Evolutionary conservation across 2,329 filamentous ascomycete genomes (phyloP).

Genomic region (Botrytis paeoniae): DNA sequence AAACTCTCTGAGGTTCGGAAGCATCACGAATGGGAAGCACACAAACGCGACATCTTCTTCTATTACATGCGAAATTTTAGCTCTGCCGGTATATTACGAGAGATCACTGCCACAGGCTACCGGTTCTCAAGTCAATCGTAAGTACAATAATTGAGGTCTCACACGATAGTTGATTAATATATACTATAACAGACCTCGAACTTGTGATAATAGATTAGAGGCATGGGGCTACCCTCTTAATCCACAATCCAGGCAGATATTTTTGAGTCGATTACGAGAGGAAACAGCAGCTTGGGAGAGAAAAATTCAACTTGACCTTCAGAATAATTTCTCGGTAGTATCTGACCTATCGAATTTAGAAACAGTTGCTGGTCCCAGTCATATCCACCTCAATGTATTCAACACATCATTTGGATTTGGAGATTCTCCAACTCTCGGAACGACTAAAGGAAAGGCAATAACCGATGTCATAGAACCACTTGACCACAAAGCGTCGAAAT

Average conservation of each 20-base stretch:
- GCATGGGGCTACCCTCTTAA: constrained; percentile 11
- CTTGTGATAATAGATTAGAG: constrained; percentile 17
- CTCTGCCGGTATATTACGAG: constrained; percentile 8
- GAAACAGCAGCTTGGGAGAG: background rate
- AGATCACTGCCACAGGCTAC: background rate
- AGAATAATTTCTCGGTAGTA: background rate
- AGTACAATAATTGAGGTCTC: background rate
- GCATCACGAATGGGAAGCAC: constrained; percentile 10
- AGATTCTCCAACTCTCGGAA: constrained; percentile 11
- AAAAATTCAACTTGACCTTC: background rate
- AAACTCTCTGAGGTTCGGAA: background rate
- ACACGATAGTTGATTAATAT: background rate
- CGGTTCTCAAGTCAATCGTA: constrained; percentile 15
- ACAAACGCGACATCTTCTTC: constrained; percentile 6
- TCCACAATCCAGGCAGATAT: constrained; percentile 10
- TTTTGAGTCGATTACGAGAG: background rate
- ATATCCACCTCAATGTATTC: background rate
- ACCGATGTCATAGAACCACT: background rate
- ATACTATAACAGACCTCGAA: background rate
- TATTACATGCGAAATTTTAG: constrained; percentile 9
- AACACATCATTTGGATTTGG: background rate
- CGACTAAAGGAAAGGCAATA: background rate
- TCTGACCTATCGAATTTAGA: background rate
- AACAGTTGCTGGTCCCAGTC: background rate
- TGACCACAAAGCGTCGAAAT: background rate